Evolutionary conservation across 2,329 filamentous ascomycete genomes (phyloP).

Genomic region (Pestalotiopsis sp.): DNA sequence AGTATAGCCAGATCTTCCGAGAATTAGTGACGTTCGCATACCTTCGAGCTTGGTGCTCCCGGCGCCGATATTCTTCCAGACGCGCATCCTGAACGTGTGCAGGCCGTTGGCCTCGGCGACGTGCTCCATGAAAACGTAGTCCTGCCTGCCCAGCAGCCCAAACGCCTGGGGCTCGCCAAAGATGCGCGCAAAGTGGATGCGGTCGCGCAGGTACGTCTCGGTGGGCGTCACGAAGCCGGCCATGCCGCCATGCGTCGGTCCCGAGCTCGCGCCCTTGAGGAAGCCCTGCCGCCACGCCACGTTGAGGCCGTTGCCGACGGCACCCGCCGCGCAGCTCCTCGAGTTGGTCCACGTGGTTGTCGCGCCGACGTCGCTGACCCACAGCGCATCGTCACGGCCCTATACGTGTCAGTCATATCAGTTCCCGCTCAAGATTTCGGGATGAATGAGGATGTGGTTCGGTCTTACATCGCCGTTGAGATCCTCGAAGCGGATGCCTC

Average conservation of each 20-base stretch:
- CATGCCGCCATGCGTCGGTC: constrained; percentile 19
- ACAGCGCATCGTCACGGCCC: constrained; percentile 28
- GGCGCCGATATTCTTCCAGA: constrained; percentile 26
- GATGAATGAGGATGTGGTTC: not conserved
- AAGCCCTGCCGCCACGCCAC: constrained; percentile 24
- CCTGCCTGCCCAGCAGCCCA: constrained; percentile 11
- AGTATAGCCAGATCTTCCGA: not conserved
- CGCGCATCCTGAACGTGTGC: constrained; percentile 19
- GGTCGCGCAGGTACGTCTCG: constrained; percentile 11
- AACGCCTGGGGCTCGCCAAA: constrained; percentile 21
- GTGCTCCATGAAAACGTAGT: constrained; percentile 26
- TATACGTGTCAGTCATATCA: not conserved
- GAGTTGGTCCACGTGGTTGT: constrained; percentile 27
- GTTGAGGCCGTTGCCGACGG: constrained; percentile 24
- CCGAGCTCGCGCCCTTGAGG: constrained; percentile 14
- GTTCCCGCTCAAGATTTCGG: not conserved
- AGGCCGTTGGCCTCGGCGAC: constrained; percentile 1
- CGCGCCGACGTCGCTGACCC: constrained; percentile 21
- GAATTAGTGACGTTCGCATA: not conserved
- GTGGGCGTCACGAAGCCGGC: constrained; percentile 2
- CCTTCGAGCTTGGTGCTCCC: constrained; percentile 24
- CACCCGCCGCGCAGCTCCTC: constrained; percentile 21
- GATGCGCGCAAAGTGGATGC: constrained; percentile 28
- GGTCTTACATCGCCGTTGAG: constrained; percentile 22
- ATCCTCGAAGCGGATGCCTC: constrained; percentile 26